Evolutionary conservation across 257 asterid species (phyloP).

Genomic region (Eustoma russellianum): DNA sequence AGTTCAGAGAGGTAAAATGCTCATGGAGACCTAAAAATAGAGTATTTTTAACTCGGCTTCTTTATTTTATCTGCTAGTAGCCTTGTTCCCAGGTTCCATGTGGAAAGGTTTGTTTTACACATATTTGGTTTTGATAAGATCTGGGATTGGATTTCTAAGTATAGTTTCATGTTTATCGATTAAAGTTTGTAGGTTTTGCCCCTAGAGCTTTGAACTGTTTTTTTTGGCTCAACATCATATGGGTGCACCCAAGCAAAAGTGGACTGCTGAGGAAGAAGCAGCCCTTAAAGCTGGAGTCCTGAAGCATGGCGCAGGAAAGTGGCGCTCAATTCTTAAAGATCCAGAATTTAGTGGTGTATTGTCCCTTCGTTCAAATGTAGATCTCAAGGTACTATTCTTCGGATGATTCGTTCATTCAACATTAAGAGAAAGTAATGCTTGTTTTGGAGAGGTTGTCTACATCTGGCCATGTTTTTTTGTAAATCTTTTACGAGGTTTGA

Average conservation of each 20-base stretch:
- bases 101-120: neutral
- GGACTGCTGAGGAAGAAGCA: slow-evolving; percentile 98
- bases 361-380: slow-evolving; percentile 80
- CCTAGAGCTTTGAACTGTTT: neutral
- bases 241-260: slow-evolving; percentile 99
- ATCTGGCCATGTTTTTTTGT: neutral
- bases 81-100: neutral
- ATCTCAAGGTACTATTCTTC: slow-evolving; percentile 64
- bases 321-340: slow-evolving; percentile 95
- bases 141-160: neutral
- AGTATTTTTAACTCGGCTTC: neutral
- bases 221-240: slow-evolving; percentile 21
- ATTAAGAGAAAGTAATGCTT: neutral
- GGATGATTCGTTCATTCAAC: neutral
- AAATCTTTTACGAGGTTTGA: neutral
- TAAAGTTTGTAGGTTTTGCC: slow-evolving; percentile 1
- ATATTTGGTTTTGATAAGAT: neutral
- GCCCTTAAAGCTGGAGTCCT: slow-evolving; percentile 96
- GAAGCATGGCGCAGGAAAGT: slow-evolving; percentile 94
- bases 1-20: too few species aligned
- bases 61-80: neutral
- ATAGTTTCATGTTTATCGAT: slow-evolving; percentile 3
- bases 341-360: slow-evolving; percentile 79
- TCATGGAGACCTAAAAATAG: too few species aligned
- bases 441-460: neutral